These are phyloP conservation scores for Paraconiothyrium sp. DNA, from an alignment of 2,329 filamentous ascomycete species.

Conservation along the genomic window DNA sequence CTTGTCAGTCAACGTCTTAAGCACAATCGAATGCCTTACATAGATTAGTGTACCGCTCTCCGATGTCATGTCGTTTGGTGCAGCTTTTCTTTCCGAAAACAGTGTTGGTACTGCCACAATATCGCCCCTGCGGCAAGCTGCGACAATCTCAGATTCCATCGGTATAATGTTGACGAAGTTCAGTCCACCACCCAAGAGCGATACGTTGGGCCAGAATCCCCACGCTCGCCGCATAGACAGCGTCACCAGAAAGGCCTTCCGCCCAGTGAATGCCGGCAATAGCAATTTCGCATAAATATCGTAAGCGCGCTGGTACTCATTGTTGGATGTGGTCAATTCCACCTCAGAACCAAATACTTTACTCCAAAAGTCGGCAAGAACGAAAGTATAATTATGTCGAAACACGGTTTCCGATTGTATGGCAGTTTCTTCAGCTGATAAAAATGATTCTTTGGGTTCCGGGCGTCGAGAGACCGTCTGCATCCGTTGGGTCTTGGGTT, in stretches of 20 bases:
- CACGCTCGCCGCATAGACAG: not conserved
- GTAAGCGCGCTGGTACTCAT: conserved; percentile 15
- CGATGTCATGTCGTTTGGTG: conserved; percentile 14
- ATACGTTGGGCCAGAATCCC: not conserved
- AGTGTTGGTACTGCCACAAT: conserved; percentile 10
- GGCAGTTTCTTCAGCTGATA: not conserved
- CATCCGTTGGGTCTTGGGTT: not conserved
- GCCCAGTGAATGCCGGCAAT: not conserved
- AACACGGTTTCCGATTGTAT: not conserved
- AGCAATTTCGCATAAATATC: conserved; percentile 1
- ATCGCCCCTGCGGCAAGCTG: conserved; percentile 18
- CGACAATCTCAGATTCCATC: conserved; percentile 8
- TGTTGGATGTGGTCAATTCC: not conserved
- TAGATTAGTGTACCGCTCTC: conserved; percentile 4
- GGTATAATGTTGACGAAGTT: conserved; percentile 11
- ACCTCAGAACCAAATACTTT: not conserved
- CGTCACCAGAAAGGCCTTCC: conserved; percentile 8
- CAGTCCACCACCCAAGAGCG: conserved; percentile 3
- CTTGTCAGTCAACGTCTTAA: too few species aligned
- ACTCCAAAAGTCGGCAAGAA: conserved; percentile 1
- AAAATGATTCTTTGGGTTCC: too few species aligned
- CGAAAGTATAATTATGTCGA: not conserved
- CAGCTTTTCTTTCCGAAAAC: conserved; percentile 9
- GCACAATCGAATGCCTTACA: not conserved
- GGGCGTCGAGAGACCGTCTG: not conserved